Evolutionary conservation across 345 rosid genomes (phyloP).

Genomic region (Psidium guajava): DNA sequence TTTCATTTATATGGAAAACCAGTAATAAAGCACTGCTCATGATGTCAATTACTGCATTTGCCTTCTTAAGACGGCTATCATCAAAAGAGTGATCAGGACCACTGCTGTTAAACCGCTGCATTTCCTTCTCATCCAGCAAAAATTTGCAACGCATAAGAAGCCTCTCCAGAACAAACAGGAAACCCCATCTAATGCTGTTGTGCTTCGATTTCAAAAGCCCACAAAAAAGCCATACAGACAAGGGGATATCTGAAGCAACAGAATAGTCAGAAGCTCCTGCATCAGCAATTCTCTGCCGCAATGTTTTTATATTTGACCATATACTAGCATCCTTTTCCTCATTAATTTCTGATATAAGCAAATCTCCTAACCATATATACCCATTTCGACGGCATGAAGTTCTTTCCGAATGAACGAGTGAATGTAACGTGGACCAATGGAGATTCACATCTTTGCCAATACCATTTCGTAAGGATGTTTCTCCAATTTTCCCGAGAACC

Average conservation of each 20-base stretch:
- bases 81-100: slow-evolving; percentile 23
- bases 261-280: slow-evolving; percentile 62
- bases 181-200: slow-evolving; percentile 74
- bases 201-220: slow-evolving; percentile 89
- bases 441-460: slow-evolving; percentile 43
- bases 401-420: slow-evolving; percentile 92
- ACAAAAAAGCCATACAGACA: slow-evolving; percentile 76
- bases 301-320: slow-evolving; percentile 58
- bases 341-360: slow-evolving; percentile 86
- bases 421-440: slow-evolving; percentile 84
- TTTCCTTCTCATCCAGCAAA: slow-evolving; percentile 80
- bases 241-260: slow-evolving; percentile 60
- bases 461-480: slow-evolving; percentile 27
- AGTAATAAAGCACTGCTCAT: slow-evolving; percentile 89
- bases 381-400: slow-evolving; percentile 77
- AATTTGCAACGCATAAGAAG: slow-evolving; percentile 95
- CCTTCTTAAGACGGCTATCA: slow-evolving; percentile 74
- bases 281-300: slow-evolving; percentile 56
- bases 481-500: slow-evolving; percentile 42
- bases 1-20: slow-evolving; percentile 82
- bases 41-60: slow-evolving; percentile 84
- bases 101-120: slow-evolving; percentile 36
- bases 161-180: slow-evolving; percentile 76
- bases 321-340: slow-evolving; percentile 50
- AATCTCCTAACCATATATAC: slow-evolving; percentile 87